Evolutionary conservation across 768 basidiomycete genomes (phyloP).

Genomic region (Podaxis sp.): DNA sequence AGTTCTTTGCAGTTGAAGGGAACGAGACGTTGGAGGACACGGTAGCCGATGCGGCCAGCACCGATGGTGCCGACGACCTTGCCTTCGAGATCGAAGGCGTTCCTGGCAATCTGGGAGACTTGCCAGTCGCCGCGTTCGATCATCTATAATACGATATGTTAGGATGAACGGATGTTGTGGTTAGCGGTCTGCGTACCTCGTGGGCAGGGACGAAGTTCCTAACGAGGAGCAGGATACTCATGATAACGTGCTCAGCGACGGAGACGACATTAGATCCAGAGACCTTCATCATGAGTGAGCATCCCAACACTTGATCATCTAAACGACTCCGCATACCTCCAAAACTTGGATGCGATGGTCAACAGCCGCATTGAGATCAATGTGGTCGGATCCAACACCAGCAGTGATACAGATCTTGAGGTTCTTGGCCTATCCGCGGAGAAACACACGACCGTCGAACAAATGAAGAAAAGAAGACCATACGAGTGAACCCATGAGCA

Average conservation of each 20-base stretch:
- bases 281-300: conserved; percentile 33
- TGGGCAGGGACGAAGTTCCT: conserved; percentile 88
- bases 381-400: conserved; percentile 88
- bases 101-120: conserved; percentile 78
- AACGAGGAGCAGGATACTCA: conserved; percentile 88
- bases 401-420: conserved; percentile 90
- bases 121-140: conserved; percentile 85
- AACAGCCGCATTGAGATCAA: conserved; percentile 87
- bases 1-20: conserved; percentile 91
- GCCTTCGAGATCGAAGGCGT: conserved; percentile 85
- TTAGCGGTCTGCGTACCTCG: conserved; percentile 44
- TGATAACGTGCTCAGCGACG: conserved; percentile 88
- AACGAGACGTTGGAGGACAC: conserved; percentile 73
- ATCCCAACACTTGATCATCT: not conserved
- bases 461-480: not conserved
- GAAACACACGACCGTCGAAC: not conserved
- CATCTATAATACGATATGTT: conserved; percentile 43
- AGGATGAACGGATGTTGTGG: not conserved
- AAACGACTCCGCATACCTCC: conserved; percentile 38
- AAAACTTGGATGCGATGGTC: conserved; percentile 77
- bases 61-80: conserved; percentile 94
- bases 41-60: conserved; percentile 78
- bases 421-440: conserved; percentile 64
- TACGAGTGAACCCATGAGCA: not conserved
- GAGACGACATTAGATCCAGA: conserved; percentile 90